Conservation (phyloP, 1,284 basidiomycete species). For the Boletus semigastroideus region DNA sequence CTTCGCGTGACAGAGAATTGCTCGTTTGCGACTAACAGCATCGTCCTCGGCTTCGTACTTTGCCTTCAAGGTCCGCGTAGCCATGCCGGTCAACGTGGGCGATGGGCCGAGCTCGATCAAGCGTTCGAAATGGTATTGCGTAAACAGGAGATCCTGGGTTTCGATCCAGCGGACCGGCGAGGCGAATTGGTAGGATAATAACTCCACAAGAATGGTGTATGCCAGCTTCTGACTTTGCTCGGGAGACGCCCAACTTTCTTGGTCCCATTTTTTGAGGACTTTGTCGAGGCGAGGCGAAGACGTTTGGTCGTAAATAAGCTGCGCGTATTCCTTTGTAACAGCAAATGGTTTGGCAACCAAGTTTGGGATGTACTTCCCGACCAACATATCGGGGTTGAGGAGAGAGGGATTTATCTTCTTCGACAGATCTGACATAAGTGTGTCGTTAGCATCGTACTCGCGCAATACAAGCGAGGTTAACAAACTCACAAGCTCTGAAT, state of each 20-base stretch:
- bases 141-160: constrained; percentile 95
- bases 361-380: constrained; percentile 97
- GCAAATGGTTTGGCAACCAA: constrained; percentile 94
- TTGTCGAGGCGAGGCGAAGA: constrained; percentile 91
- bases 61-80: constrained; percentile 89
- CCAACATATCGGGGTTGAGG: constrained; percentile 88
- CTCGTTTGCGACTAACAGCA: constrained; percentile 76
- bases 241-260: constrained; percentile 81
- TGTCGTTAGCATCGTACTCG: constrained; percentile 20
- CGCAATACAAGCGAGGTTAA: constrained; percentile 7
- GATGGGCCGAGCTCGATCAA: constrained; percentile 96
- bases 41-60: constrained; percentile 94
- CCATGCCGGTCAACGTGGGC: constrained; percentile 96
- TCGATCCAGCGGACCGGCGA: constrained; percentile 99
- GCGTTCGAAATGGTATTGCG: constrained; percentile 87
- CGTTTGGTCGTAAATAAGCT: constrained; percentile 94
- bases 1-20: constrained; percentile 93
- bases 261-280: constrained; percentile 91
- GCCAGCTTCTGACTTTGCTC: constrained; percentile 91
- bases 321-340: constrained; percentile 86
- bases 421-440: constrained; percentile 71
- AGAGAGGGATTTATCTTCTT: constrained; percentile 95
- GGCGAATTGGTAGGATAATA: constrained; percentile 95
- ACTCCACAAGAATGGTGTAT: constrained; percentile 93
- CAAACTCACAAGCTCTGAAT: constrained; percentile 81